Conservation (phyloP, 2,329 filamentous ascomycete species). For the Colletotrichum magnum region DNA sequence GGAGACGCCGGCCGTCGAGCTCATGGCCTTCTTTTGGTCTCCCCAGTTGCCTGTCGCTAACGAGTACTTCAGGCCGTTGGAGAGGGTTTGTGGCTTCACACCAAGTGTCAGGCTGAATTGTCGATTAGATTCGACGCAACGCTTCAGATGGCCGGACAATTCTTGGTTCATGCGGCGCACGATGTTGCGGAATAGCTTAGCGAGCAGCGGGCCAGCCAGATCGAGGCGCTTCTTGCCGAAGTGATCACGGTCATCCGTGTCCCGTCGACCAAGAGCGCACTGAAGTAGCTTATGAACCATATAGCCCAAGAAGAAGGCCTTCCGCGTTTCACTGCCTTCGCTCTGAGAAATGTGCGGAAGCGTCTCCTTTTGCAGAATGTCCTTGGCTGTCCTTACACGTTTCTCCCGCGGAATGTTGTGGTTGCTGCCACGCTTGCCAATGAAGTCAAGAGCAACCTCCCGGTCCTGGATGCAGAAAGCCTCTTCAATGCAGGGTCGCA, state of each 20-base stretch:
- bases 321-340: slow-evolving; percentile 94
- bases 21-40: slow-evolving; percentile 98
- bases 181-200: slow-evolving; percentile 94
- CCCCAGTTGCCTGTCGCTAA: slow-evolving; percentile 99
- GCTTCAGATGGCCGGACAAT: slow-evolving; percentile 90
- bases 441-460: slow-evolving; percentile 94
- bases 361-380: slow-evolving; percentile 97
- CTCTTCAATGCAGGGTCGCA: slow-evolving; percentile 97
- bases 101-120: slow-evolving; percentile 94
- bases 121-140: slow-evolving; percentile 88
- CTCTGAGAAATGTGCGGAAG: slow-evolving; percentile 96
- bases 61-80: slow-evolving; percentile 96
- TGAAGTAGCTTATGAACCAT: slow-evolving; percentile 98
- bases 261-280: slow-evolving; percentile 91
- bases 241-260: slow-evolving; percentile 97
- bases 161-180: slow-evolving; percentile 94
- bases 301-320: slow-evolving; percentile 98
- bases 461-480: slow-evolving; percentile 96
- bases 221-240: slow-evolving; percentile 99
- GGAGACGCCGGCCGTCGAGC: slow-evolving; percentile 95
- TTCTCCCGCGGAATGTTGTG: slow-evolving; percentile 79
- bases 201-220: slow-evolving; percentile 91
- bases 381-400: slow-evolving; percentile 91
- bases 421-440: slow-evolving; percentile 87
- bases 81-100: slow-evolving; percentile 91